Base-by-base conservation (phyloP, 202 grass and related monocot species). In the Digitaria exilis region DNA sequence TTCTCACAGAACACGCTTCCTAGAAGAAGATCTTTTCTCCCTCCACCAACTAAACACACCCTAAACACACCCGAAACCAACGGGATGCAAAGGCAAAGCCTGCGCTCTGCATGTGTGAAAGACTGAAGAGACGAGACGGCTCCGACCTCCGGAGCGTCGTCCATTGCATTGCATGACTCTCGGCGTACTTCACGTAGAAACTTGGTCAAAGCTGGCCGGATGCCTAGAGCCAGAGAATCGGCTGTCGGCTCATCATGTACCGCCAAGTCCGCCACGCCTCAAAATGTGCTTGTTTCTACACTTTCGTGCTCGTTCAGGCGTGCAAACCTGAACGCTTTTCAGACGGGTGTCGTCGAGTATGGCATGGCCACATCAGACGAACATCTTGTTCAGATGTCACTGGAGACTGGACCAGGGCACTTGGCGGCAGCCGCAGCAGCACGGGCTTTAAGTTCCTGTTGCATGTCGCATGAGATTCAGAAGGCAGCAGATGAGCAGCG, bases 171-270 rank as follows among this genome's bases (percentile, higher is more conserved):
- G 43, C 71, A 74, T n/a, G 43, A n/a, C 19, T 37, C 77, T 29
- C 77, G 77, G 64, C 50, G 78, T 70, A 25, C 79, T 71, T 71
- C 37, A 32, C 78, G 78, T 69, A 42, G 34, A 42, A 68, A 74
- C 7, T 1, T 14, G 78, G 49, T 69, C 78, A 43, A 51, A 35
- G 30, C 37, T 39, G 37, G 4, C n/a, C 0, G 7, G 28, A 37
- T 16, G 49, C 29, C 48, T 19, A 45, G n/a, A n/a, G 22, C 25
- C 25, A 10, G 7, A 18, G 60, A 51, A 35, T 31, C 39, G 48
- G 7, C 37, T 39, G 19, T 22, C 31, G 3, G 16, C 66, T 45
- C 39, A 15, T 29, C 42, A 19, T 30, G 1, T 13, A 3, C 68
- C 64, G 66, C 35, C 35, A 37, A 37, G 35, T n/a, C n/a, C n/a